A percentile compares a stretch with the other conserved stretches of the same genome.
These are phyloP conservation scores for Sphagnum fallax DNA, from an alignment of 228 moss, liverwort and hornwort species.

Conservation along the genomic window DNA sequence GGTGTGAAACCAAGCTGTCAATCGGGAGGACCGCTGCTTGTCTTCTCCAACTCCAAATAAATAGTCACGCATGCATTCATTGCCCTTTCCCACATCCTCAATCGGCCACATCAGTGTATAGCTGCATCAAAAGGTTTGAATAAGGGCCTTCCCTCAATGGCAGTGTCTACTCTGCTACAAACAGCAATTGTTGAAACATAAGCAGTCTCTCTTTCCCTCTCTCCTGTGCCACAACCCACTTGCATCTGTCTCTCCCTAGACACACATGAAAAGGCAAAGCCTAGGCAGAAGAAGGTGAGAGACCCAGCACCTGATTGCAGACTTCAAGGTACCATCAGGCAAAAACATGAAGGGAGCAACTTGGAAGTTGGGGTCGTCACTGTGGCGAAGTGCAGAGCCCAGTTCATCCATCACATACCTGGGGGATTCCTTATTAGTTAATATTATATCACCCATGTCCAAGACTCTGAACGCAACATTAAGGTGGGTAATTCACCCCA, in stretches of 20 bases:
- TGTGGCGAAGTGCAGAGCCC: slow-evolving; percentile 78
- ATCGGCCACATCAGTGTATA: slow-evolving; percentile 96
- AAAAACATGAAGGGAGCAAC: slow-evolving; percentile 94
- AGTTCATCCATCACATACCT: slow-evolving; percentile 99
- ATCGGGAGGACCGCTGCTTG: slow-evolving; percentile 74
- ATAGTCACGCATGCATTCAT: slow-evolving; percentile 87
- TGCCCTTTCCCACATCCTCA: slow-evolving; percentile 60
- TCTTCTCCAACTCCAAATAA: slow-evolving; percentile 78
- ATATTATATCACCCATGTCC: not conserved
- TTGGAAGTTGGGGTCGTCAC: slow-evolving; percentile 68
- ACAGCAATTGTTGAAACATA: too few species aligned
- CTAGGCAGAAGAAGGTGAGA: not conserved
- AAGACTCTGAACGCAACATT: not conserved
- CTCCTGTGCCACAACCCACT: too few species aligned
- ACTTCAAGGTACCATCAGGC: slow-evolving; percentile 77
- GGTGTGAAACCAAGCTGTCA: slow-evolving; percentile 80
- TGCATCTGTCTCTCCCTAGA: too few species aligned
- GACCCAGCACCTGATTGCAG: slow-evolving; percentile 70
- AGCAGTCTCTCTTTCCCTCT: too few species aligned
- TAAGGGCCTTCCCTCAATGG: too few species aligned
- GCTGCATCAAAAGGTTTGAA: slow-evolving; percentile 50
- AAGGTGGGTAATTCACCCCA: too few species aligned
- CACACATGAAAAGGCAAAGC: too few species aligned
- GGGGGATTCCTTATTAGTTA: not conserved
- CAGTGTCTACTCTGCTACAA: too few species aligned